Conservation (phyloP, 1,139 yeast genomes). For the Sugiyamaella paludigena region DNA sequence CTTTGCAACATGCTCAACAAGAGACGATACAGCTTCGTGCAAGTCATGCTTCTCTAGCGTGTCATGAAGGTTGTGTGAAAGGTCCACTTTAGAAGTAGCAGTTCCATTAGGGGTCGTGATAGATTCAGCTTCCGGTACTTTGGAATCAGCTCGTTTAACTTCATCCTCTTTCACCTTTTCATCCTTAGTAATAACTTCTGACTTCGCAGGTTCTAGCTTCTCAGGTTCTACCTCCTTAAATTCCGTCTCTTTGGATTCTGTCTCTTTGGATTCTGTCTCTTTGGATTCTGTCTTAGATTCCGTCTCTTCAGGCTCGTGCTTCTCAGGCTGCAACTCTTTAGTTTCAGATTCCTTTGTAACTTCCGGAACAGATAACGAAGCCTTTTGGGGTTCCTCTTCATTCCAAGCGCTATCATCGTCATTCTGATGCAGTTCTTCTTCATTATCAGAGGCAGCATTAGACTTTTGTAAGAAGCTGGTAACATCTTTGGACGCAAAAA, state of each 20-base stretch:
- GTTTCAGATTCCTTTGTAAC: conserved; percentile 5
- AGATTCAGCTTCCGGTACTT: not conserved
- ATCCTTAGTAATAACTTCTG: conserved; percentile 2
- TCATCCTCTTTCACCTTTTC: conserved; percentile 1
- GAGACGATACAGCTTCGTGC: conserved; percentile 4
- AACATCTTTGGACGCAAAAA: conserved; percentile 49
- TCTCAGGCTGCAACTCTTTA: conserved; percentile 9
- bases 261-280: conserved; percentile 10
- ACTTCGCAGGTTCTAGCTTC: too few relatives aligned
- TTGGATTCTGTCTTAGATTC: conserved; percentile 13
- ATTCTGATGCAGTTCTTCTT: conserved; percentile 29
- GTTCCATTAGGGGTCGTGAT: conserved; percentile 1
- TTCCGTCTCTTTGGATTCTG: conserved; percentile 10
- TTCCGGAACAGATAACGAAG: conserved; percentile 5
- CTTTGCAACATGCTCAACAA: conserved; percentile 12
- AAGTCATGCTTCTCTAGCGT: conserved; percentile 6
- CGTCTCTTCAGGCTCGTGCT: conserved; percentile 12
- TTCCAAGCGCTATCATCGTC: conserved; percentile 33
- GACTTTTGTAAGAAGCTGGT: conserved; percentile 52
- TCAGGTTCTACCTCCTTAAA: not conserved
- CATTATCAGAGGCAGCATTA: conserved; percentile 47
- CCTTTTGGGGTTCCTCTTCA: conserved; percentile 21
- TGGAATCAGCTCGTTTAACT: not conserved
- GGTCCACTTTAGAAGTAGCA: not conserved
- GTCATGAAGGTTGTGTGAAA: conserved; percentile 6